phyloP scores from a whole-genome alignment of 306 rosid species.

The Astragalus membranaceus region DNA sequence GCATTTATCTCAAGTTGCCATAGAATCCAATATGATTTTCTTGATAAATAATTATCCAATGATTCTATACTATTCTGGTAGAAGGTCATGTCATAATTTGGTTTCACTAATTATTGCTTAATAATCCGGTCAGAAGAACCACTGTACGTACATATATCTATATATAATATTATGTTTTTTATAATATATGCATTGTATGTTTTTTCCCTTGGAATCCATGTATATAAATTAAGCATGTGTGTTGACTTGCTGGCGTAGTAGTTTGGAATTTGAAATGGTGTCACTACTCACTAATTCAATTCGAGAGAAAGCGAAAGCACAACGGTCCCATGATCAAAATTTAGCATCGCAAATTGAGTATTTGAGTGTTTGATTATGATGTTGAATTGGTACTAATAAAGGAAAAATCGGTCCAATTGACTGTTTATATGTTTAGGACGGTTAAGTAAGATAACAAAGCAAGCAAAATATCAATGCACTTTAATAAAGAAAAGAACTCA shows the following conservation, averaged over 20 bases:
- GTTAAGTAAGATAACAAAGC: neutral
- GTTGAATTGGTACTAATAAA: no score
- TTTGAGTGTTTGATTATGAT: neutral
- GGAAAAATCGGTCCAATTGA: neutral
- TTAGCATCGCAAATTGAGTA: neutral
- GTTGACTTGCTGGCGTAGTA: conserved; percentile 20
- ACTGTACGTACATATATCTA: no score
- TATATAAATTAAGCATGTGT: neutral
- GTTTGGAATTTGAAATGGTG: conserved; percentile 24
- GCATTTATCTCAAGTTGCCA: conserved; percentile 18
- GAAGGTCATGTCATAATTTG: conserved; percentile 19
- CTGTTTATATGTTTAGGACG: conserved; percentile 2
- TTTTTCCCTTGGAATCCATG: neutral
- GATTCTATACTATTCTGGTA: conserved; percentile 12
- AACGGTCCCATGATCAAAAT: conserved; percentile 23
- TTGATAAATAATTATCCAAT: neutral
- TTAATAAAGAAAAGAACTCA: neutral
- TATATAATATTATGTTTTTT: neutral
- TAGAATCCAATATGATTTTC: conserved; percentile 1
- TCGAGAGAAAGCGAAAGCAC: conserved; percentile 34
- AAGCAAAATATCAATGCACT: conserved; percentile 12
- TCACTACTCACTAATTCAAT: conserved; percentile 17
- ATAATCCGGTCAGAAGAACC: neutral
- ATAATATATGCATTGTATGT: no score
- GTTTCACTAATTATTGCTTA: neutral